Evolutionary conservation across 148 eudicot genomes (phyloP).

Genomic region (Bassia scoparia): DNA sequence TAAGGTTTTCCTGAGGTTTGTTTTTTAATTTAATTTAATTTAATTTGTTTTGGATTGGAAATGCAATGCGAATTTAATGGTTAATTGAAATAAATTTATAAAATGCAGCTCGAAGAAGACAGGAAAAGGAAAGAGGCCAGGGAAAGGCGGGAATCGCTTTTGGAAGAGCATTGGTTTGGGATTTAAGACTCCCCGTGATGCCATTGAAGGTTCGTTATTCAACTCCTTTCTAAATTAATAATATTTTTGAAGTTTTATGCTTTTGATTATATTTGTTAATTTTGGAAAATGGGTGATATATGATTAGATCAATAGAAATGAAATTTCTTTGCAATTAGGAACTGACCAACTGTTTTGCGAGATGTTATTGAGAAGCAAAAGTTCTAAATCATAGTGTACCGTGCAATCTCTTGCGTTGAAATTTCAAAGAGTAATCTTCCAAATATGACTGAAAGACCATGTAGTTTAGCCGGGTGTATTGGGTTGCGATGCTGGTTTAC

Average conservation of each 20-base stretch:
- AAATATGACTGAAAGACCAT: too few relatives aligned
- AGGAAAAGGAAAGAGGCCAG: conserved; percentile 59
- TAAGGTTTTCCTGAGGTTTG: conserved; percentile 41
- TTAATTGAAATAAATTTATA: not conserved
- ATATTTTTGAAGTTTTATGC: too few relatives aligned
- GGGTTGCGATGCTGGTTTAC: not conserved
- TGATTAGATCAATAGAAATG: too few relatives aligned
- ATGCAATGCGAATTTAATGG: not conserved
- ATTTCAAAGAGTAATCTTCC: not conserved
- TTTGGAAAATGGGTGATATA: too few relatives aligned
- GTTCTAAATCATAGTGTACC: too few relatives aligned
- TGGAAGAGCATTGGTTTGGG: conserved; percentile 55
- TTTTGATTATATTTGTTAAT: too few relatives aligned
- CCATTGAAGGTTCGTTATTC: conserved; percentile 36
- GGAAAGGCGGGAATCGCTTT: conserved; percentile 60
- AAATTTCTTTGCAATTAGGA: too few relatives aligned
- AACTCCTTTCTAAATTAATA: not conserved
- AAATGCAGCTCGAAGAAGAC: conserved; percentile 42
- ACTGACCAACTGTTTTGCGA: too few relatives aligned
- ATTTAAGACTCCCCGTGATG: conserved; percentile 55
- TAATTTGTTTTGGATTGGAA: not conserved
- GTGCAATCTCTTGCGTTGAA: too few relatives aligned
- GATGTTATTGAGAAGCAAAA: too few relatives aligned
- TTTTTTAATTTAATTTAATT: not conserved
- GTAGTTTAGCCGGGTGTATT: too few relatives aligned